Conservation (phyloP, 495 filamentous ascomycete genomes). For the Podospora australis region DNA sequence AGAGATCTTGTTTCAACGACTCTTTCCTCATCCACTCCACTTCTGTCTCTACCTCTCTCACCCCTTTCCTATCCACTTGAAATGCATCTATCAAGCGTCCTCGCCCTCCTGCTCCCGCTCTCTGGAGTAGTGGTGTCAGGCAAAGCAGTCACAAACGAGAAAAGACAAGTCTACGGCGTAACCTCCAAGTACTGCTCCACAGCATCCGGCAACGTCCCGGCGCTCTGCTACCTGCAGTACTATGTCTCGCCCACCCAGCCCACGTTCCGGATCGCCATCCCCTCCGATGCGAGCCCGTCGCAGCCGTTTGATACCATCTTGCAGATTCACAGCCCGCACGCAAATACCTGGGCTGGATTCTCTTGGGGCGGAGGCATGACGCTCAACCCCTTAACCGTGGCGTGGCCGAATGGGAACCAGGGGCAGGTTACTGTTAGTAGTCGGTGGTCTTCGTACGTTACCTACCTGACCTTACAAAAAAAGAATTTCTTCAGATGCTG, state of each 20-base stretch:
- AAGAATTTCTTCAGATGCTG: background rate
- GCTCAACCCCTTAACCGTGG: constrained; percentile 40
- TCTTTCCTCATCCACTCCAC: too few species aligned
- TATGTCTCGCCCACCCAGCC: constrained; percentile 1
- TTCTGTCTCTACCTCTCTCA: too few species aligned
- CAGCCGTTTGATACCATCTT: constrained; percentile 38
- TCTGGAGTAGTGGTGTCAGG: background rate
- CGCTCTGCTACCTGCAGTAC: constrained; percentile 20
- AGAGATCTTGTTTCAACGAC: too few species aligned
- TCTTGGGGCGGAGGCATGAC: constrained; percentile 44
- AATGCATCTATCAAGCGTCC: background rate
- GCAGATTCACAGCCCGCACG: constrained; percentile 34
- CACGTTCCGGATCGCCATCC: constrained; percentile 37
- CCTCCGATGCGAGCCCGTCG: constrained; percentile 17
- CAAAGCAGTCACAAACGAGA: background rate
- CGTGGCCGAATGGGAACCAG: constrained; percentile 37
- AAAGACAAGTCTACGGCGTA: background rate
- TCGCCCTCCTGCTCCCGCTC: background rate
- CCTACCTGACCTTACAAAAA: background rate
- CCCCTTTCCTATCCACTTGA: too few species aligned
- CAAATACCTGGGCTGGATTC: constrained; percentile 38
- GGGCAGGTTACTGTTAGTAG: constrained; percentile 28
- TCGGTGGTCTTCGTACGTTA: constrained; percentile 38
- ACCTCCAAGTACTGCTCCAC: constrained; percentile 16
- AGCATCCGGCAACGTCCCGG: background rate